Percentiles rank a stretch among this genome's conserved stretches.
Conservation (phyloP, 352 stramenopile species). For the Globisporangium emineosum region DNA sequence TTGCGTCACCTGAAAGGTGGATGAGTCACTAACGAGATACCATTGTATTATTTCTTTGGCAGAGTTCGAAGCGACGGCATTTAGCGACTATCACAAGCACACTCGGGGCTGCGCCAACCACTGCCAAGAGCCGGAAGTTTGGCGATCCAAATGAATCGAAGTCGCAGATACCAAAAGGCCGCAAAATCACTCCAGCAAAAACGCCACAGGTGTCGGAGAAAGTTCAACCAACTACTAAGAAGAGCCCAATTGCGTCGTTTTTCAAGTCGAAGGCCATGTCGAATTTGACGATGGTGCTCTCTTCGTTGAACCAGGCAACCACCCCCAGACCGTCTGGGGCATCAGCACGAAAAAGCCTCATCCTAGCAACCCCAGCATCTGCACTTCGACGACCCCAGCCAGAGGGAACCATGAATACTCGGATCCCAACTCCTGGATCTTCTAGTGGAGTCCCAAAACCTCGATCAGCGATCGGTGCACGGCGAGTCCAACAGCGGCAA, state of each 20-base stretch:
- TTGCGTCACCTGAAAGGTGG: neutral
- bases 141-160: slow-evolving; percentile 16
- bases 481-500: neutral
- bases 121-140: slow-evolving; percentile 30
- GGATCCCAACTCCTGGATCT: slow-evolving; percentile 10
- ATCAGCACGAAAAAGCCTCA: neutral
- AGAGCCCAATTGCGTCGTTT: slow-evolving; percentile 8
- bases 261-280: slow-evolving; percentile 5
- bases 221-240: neutral
- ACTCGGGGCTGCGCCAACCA: slow-evolving; percentile 13
- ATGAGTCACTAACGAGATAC: neutral
- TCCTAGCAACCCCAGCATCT: slow-evolving; percentile 7
- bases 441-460: neutral
- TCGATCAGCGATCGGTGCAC: neutral
- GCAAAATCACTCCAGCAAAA: neutral
- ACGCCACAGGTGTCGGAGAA: neutral
- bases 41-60: neutral
- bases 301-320: neutral
- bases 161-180: slow-evolving; percentile 2
- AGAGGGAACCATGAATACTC: neutral
- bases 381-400: neutral
- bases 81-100: slow-evolving; percentile 67
- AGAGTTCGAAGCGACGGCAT: slow-evolving; percentile 47
- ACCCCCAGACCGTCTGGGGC: neutral
- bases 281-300: slow-evolving; percentile 15